Evolutionary conservation across 2,329 filamentous ascomycete genomes (phyloP).

Genomic region (Aplosporella prunicola): DNA sequence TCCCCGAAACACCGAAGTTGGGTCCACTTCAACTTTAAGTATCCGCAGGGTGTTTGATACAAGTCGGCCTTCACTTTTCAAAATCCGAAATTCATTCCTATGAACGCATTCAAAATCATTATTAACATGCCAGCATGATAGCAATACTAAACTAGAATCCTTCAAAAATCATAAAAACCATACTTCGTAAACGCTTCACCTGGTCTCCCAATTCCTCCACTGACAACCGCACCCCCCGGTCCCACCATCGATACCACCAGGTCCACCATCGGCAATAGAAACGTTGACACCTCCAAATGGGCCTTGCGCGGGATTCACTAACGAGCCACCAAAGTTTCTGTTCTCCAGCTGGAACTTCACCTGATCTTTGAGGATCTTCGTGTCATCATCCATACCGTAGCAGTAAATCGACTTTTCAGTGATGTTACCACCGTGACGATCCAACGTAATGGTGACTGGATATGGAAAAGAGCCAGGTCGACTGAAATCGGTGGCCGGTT

Average conservation of each 20-base stretch:
- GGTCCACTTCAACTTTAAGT: too few relatives aligned
- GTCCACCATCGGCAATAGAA: slow-evolving; percentile 14
- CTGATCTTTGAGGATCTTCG: slow-evolving; percentile 35
- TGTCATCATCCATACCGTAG: slow-evolving; percentile 44
- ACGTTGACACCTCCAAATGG: slow-evolving; percentile 30
- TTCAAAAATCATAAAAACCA: not conserved
- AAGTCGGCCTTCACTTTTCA: too few relatives aligned
- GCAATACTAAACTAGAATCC: too few relatives aligned
- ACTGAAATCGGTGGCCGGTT: slow-evolving; percentile 36
- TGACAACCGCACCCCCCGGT: slow-evolving; percentile 50
- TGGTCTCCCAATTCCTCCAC: slow-evolving; percentile 45
- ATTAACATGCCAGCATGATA: too few relatives aligned
- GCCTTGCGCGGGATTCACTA: slow-evolving; percentile 43
- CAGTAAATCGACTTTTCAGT: slow-evolving; percentile 51
- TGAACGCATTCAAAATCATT: too few relatives aligned
- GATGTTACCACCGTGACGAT: slow-evolving; percentile 49
- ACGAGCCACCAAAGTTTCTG: slow-evolving; percentile 39
- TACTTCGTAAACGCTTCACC: not conserved
- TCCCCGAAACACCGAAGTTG: too few relatives aligned
- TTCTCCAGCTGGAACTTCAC: slow-evolving; percentile 45
- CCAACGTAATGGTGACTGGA: slow-evolving; percentile 49
- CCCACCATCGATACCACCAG: slow-evolving; percentile 49
- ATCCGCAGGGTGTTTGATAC: too few relatives aligned
- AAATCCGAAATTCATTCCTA: too few relatives aligned
- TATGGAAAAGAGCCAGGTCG: slow-evolving; percentile 52